Evolutionary conservation across 2,329 filamentous ascomycete species (phyloP).

Genomic region (Stagonosporopsis cucurbitacearum): DNA sequence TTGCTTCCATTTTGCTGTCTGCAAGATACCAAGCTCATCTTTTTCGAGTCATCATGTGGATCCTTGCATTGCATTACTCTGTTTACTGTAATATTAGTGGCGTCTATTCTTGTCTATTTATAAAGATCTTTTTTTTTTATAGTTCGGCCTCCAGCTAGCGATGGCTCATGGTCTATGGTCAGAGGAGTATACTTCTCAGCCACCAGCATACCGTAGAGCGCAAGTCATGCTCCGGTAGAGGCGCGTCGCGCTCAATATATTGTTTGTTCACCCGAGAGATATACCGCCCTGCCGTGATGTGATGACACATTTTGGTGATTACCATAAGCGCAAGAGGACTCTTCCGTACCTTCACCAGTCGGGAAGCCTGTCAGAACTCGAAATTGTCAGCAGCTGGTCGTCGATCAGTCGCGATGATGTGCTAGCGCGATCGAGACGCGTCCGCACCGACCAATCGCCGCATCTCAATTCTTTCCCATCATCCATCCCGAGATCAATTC

Average conservation of each 20-base stretch:
- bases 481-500: conserved; percentile 1
- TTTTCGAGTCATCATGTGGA: background rate
- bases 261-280: background rate
- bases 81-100: background rate
- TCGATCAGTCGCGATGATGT: conserved; percentile 1
- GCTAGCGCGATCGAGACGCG: conserved; percentile 16
- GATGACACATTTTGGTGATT: too few species aligned
- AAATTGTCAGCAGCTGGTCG: background rate
- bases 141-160: background rate
- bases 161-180: background rate
- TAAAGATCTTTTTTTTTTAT: background rate
- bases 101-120: background rate
- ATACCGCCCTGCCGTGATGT: too few species aligned
- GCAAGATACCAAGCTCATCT: conserved; percentile 10
- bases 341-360: too few species aligned
- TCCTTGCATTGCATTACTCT: background rate
- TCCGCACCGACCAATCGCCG: conserved; percentile 9
- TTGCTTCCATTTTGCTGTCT: background rate
- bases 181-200: background rate
- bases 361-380: too few species aligned
- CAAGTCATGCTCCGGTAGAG: background rate
- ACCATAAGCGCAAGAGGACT: too few species aligned
- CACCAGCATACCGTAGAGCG: conserved; percentile 2
- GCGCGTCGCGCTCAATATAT: background rate
- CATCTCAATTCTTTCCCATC: conserved; percentile 5